Conservation (phyloP, 345 rosid genomes). For the Arabidopsis thaliana region TAIR10.1 NC_003071.7:17152501-17153000, state of each 20-base stretch:
- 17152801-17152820: constrained; percentile 49
- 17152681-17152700: constrained; percentile 77
- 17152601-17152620: constrained; percentile 8
- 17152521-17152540: constrained; percentile 26
- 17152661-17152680: constrained; percentile 88
- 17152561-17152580: background rate
- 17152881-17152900: constrained; percentile 51
- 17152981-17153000: constrained; percentile 84
- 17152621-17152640: constrained; percentile 89
- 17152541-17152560: background rate
- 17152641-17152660: constrained; percentile 72
- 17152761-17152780: background rate
- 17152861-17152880: constrained; percentile 73
- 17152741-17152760: constrained; percentile 8
- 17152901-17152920: background rate
- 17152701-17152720: constrained; percentile 78
- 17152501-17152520: constrained; percentile 63
- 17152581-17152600: constrained; percentile 3
- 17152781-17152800: constrained; percentile 29
- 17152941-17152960: background rate
- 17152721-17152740: constrained; percentile 77
- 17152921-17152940: constrained; percentile 11
- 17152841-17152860: constrained; percentile 82
- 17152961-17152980: constrained; percentile 79
- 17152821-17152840: constrained; percentile 63